Base-by-base conservation (phyloP, 345 rosid genomes). In the Eucalyptus polyanthemos region DNA sequence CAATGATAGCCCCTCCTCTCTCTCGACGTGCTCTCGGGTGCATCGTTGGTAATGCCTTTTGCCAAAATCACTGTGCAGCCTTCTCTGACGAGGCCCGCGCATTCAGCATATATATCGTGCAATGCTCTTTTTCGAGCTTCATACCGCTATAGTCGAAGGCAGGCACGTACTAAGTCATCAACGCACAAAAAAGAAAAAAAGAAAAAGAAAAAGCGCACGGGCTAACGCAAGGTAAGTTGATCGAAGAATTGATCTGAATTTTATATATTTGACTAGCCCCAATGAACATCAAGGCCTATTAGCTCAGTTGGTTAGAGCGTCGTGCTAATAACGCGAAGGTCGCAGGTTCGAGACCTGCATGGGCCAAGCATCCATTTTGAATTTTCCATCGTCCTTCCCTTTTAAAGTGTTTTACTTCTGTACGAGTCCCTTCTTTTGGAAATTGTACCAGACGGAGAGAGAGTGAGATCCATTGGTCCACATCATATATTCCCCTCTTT, bases 291-390 rank as follows among this genome's bases (percentile, higher is more conserved):
- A 67, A 22, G 91, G 93, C 93, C 91, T 88, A 91, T 88, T 91
- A 89, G 93, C 93, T 90, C 89, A 92, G 97, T 7, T 95, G 97
- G 98, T 97, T 95, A 96, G 95, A 97, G 98, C 96, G 97, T 96
- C 95, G 95, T 96, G 97, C 96, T 95, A 97, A 95, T 97, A 94
- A 97, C 97, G 97, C 97, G 96, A 96, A 95, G 96, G 98, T 95
- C 94, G 94, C 93, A 91, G 91, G 94, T 93, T 93, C 92, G 92
- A 93, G 87, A 94, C 93, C 93, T 93, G 94, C 91, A 93, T 92
- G 93, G 93, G 93, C 95, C 94, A 92, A 29, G 5, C 14, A 2
- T 6, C 6, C 5, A 3, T 10, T 9, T 25, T 5, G 8, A 81
- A 9, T 81, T 31, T 29, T 14, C 76, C 37, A 29, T 15, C 17